Evolutionary conservation across 345 rosid genomes (phyloP).

Genomic region (Excoecaria agallocha): DNA sequence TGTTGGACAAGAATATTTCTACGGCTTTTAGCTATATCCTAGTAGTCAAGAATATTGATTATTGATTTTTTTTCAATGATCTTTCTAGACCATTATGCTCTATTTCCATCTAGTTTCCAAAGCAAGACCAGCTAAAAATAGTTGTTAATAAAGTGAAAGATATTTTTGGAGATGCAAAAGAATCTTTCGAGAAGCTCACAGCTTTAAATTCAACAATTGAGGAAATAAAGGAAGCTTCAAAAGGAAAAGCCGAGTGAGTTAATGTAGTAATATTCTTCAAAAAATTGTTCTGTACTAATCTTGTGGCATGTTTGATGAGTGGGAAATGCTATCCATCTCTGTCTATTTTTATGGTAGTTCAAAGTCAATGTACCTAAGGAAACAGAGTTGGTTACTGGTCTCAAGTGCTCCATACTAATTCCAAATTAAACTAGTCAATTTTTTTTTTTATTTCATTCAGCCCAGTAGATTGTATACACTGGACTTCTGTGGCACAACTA

Average conservation of each 20-base stretch:
- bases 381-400: too few species aligned
- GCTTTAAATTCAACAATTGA: conserved; percentile 44
- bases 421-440: too few species aligned
- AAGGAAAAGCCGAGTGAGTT: conserved; percentile 67
- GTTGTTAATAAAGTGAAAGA: conserved; percentile 85
- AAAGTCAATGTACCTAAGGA: too few species aligned
- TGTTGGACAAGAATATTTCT: neutral
- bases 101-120: conserved; percentile 65
- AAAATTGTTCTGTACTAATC: too few species aligned
- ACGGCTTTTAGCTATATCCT: neutral
- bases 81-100: neutral
- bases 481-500: too few species aligned
- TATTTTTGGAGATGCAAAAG: conserved; percentile 87
- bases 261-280: neutral
- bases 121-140: conserved; percentile 75
- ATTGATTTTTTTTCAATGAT: neutral
- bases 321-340: too few species aligned
- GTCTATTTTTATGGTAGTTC: too few species aligned
- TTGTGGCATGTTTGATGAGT: too few species aligned
- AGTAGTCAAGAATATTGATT: neutral
- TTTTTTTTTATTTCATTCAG: too few species aligned
- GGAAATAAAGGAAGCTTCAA: conserved; percentile 48
- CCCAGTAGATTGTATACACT: too few species aligned
- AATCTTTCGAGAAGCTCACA: conserved; percentile 78
- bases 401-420: too few species aligned